phyloP scores from a whole-genome alignment of 192 early-diverging fungal genomes.

The Backusella macrospora region DNA sequence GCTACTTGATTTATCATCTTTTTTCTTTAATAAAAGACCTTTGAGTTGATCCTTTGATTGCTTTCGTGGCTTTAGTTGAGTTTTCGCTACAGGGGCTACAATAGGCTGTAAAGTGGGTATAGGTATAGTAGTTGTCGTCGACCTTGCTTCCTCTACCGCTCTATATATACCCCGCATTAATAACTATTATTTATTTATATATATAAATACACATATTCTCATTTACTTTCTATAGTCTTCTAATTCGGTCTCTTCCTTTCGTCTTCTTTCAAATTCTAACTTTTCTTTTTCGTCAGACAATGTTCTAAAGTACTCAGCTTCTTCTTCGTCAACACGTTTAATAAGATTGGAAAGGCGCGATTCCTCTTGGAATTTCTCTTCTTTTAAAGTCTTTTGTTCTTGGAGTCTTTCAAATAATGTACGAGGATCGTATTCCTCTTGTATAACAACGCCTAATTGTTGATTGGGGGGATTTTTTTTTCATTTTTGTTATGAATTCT shows the following conservation, averaged over 20 bases:
- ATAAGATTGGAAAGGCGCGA: conserved; percentile 64
- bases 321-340: conserved; percentile 67
- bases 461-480: background rate
- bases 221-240: conserved; percentile 53
- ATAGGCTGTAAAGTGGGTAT: background rate
- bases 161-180: conserved; percentile 19
- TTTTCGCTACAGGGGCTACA: background rate
- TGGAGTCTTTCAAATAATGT: conserved; percentile 77
- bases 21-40: conserved; percentile 20
- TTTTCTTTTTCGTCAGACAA: conserved; percentile 54
- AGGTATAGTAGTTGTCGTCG: conserved; percentile 3
- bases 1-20: background rate
- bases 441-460: background rate
- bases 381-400: conserved; percentile 66
- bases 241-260: conserved; percentile 49
- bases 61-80: conserved; percentile 17
- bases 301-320: conserved; percentile 67
- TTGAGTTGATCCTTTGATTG: background rate
- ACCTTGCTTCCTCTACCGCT: conserved; percentile 19
- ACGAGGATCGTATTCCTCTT: conserved; percentile 62
- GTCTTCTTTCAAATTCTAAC: conserved; percentile 44
- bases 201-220: background rate
- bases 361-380: conserved; percentile 63
- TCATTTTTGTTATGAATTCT: background rate
- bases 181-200: background rate